Conservation (phyloP, 106 monocot species). For the Vanilla planifolia region DNA sequence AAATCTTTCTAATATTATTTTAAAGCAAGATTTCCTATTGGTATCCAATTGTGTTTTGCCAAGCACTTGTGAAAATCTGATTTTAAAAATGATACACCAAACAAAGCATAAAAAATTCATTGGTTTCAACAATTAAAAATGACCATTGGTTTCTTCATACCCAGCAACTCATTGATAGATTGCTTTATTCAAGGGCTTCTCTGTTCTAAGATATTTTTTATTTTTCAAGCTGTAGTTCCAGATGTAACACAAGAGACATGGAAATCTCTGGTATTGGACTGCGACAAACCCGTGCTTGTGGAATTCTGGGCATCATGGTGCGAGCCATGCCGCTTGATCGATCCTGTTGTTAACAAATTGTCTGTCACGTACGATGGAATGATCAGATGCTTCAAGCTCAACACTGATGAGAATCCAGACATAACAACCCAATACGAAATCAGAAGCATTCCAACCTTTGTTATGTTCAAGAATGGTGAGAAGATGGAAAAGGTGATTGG, state of each 20-base stretch:
- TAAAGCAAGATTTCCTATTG: too few species aligned
- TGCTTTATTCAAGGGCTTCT: too few species aligned
- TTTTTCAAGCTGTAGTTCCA: background rate
- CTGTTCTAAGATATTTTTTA: too few species aligned
- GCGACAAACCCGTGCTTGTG: slow-evolving; percentile 19
- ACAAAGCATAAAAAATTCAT: too few species aligned
- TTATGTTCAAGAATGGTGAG: slow-evolving; percentile 33
- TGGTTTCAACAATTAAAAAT: too few species aligned
- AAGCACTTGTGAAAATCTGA: too few species aligned
- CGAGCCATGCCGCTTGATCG: slow-evolving; percentile 30
- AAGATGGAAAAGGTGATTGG: slow-evolving; percentile 36
- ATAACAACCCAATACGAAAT: slow-evolving; percentile 26
- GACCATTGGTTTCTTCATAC: too few species aligned
- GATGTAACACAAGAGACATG: slow-evolving; percentile 2
- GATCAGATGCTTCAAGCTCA: slow-evolving; percentile 26
- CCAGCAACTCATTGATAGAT: too few species aligned
- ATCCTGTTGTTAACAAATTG: slow-evolving; percentile 23
- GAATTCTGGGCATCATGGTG: slow-evolving; percentile 50
- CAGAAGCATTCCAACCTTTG: slow-evolving; percentile 38
- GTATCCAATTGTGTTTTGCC: too few species aligned
- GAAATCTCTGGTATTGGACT: slow-evolving; percentile 1
- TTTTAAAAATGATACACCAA: too few species aligned
- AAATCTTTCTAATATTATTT: too few species aligned
- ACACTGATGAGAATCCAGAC: slow-evolving; percentile 34
- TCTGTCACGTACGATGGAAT: slow-evolving; percentile 20